phyloP scores from a whole-genome alignment of 805 yeast species.

The Wickerhamiella brachini region DNA sequence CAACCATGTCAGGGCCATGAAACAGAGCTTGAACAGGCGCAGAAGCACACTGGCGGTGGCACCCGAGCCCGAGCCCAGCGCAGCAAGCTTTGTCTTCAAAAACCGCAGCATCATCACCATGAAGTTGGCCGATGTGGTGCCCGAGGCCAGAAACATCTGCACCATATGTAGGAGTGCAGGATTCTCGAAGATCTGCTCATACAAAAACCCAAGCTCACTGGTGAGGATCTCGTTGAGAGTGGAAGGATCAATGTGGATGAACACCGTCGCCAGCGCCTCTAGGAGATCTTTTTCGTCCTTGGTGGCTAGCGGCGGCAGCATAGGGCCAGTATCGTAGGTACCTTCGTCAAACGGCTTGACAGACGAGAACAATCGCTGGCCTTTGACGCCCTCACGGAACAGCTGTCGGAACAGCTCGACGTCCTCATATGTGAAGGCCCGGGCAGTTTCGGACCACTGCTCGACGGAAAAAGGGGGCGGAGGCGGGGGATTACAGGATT shows the following conservation, averaged over 20 bases:
- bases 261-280: slow-evolving; percentile 90
- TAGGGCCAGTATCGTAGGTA: slow-evolving; percentile 38
- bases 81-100: slow-evolving; percentile 56
- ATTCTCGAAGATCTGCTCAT: slow-evolving; percentile 65
- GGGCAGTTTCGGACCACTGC: slow-evolving; percentile 75
- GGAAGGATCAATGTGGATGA: slow-evolving; percentile 87
- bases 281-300: slow-evolving; percentile 90
- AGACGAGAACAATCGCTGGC: slow-evolving; percentile 58
- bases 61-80: slow-evolving; percentile 68
- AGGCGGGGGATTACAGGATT: slow-evolving; percentile 79
- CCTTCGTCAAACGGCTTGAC: slow-evolving; percentile 1
- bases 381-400: slow-evolving; percentile 72
- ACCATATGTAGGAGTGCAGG: slow-evolving; percentile 82
- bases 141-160: slow-evolving; percentile 86
- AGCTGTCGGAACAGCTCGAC: slow-evolving; percentile 59
- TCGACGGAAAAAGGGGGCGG: slow-evolving; percentile 33
- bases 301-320: slow-evolving; percentile 70
- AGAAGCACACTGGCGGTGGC: slow-evolving; percentile 69
- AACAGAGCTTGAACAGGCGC: slow-evolving; percentile 78
- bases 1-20: slow-evolving; percentile 88
- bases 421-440: slow-evolving; percentile 75
- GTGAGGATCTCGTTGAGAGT: slow-evolving; percentile 87
- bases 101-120: slow-evolving; percentile 72
- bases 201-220: slow-evolving; percentile 63
- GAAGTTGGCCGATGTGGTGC: slow-evolving; percentile 84